Percentiles rank a stretch among this genome's conserved stretches.
These are phyloP conservation scores for Cicer yamashitae DNA, from an alignment of 306 rosid genomes.

Conservation along the genomic window DNA sequence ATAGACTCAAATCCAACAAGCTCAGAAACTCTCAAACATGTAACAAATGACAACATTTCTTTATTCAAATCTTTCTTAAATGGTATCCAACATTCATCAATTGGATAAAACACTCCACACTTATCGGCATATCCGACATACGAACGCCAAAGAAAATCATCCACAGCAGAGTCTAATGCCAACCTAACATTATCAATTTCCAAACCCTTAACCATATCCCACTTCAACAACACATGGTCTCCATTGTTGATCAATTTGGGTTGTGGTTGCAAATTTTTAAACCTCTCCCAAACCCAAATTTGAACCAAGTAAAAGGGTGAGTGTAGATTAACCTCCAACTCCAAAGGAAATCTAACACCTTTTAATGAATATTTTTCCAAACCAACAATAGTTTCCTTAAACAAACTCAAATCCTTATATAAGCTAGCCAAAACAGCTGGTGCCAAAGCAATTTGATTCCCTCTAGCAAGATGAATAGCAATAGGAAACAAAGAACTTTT, in stretches of 20 bases:
- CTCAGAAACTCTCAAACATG: constrained; percentile 51
- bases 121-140: constrained; percentile 43
- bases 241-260: not conserved
- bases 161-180: constrained; percentile 43
- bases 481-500: constrained; percentile 43
- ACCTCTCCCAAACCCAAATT: constrained; percentile 72
- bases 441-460: constrained; percentile 58
- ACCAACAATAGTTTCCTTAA: constrained; percentile 44
- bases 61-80: constrained; percentile 36
- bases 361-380: not conserved
- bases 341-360: not conserved
- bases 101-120: constrained; percentile 37
- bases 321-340: constrained; percentile 19
- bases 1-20: constrained; percentile 53
- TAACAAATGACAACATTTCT: constrained; percentile 38
- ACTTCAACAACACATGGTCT: constrained; percentile 48
- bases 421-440: constrained; percentile 62
- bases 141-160: constrained; percentile 58
- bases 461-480: constrained; percentile 60
- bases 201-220: constrained; percentile 47
- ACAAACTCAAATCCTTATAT: constrained; percentile 54
- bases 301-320: constrained; percentile 67
- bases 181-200: constrained; percentile 47
- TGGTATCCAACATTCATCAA: constrained; percentile 40
- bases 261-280: constrained; percentile 50